Evolutionary conservation across 2,329 filamentous ascomycete species (phyloP).

Genomic region (Penicillium psychrosexuale): DNA sequence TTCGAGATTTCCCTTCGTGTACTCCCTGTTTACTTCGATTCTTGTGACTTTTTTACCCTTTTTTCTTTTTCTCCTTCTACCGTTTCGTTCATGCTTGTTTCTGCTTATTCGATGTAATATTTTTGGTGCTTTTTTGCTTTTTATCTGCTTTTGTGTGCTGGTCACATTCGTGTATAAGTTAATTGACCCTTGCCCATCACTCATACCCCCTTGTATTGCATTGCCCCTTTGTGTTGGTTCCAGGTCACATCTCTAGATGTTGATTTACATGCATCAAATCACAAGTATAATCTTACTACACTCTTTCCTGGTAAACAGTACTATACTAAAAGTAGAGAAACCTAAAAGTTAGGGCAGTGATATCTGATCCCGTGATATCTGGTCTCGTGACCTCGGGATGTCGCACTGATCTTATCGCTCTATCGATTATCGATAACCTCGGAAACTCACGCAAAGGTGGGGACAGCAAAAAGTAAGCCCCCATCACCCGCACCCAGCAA

Average conservation of each 20-base stretch:
- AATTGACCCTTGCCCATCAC: constrained; percentile 28
- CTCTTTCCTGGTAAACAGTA: neutral
- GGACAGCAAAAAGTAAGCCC: constrained; percentile 7
- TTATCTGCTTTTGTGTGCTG: constrained; percentile 34
- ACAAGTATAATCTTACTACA: constrained; percentile 15
- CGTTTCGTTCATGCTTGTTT: constrained; percentile 22
- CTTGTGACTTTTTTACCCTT: constrained; percentile 22
- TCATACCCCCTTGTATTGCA: constrained; percentile 37
- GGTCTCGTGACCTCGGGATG: neutral
- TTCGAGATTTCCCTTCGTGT: constrained; percentile 39
- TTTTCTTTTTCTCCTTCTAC: constrained; percentile 12
- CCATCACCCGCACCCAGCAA: constrained; percentile 5
- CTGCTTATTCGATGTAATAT: constrained; percentile 36
- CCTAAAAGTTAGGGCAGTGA: neutral
- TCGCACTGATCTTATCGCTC: neutral
- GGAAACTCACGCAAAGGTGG: constrained; percentile 5
- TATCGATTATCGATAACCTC: constrained; percentile 6
- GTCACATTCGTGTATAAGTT: constrained; percentile 42
- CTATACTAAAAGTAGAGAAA: neutral
- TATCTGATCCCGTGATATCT: neutral
- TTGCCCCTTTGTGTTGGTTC: constrained; percentile 27
- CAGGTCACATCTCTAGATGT: constrained; percentile 14
- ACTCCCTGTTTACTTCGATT: constrained; percentile 36
- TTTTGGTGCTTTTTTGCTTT: constrained; percentile 16
- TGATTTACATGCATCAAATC: constrained; percentile 22